Evolutionary conservation across 352 stramenopile species (phyloP).

Genomic region (Phytophthora idaei): DNA sequence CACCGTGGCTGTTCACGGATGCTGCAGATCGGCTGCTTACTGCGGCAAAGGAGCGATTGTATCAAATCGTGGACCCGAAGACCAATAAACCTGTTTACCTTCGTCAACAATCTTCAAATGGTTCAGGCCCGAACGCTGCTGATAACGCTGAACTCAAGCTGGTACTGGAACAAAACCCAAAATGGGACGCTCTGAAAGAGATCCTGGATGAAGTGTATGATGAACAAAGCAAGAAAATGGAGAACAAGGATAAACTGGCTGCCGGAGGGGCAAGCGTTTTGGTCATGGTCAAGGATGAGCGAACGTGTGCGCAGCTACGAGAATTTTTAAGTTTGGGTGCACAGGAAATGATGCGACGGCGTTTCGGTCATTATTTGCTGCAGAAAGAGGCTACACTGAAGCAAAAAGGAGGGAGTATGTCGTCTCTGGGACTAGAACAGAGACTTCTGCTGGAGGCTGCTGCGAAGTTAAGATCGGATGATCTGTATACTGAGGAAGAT

Average conservation of each 20-base stretch:
- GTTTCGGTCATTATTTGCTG: slow-evolving; percentile 84
- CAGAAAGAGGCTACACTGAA: slow-evolving; percentile 65
- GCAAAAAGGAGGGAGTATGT: slow-evolving; percentile 52
- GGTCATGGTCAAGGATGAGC: slow-evolving; percentile 90
- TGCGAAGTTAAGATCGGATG: slow-evolving; percentile 51
- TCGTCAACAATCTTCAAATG: slow-evolving; percentile 27
- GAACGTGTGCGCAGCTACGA: slow-evolving; percentile 83
- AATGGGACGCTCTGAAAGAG: slow-evolving; percentile 93
- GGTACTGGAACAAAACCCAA: slow-evolving; percentile 92
- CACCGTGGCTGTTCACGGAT: slow-evolving; percentile 95
- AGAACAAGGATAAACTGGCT: slow-evolving; percentile 25
- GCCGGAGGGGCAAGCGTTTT: slow-evolving; percentile 62
- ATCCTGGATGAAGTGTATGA: slow-evolving; percentile 93
- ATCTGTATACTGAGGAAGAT: slow-evolving; percentile 43
- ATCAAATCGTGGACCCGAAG: slow-evolving; percentile 74
- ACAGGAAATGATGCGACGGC: slow-evolving; percentile 79
- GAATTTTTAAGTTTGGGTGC: slow-evolving; percentile 84
- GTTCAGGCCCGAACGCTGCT: slow-evolving; percentile 1
- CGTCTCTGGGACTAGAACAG: slow-evolving; percentile 64
- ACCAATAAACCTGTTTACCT: slow-evolving; percentile 52
- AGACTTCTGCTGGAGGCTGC: slow-evolving; percentile 63
- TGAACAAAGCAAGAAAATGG: slow-evolving; percentile 37
- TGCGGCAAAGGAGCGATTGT: slow-evolving; percentile 94
- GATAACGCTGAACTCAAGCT: slow-evolving; percentile 61
- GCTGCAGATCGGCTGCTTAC: slow-evolving; percentile 93